Evolutionary conservation across 805 yeast genomes (phyloP).

Genomic region (Barnettozyma vustinii): DNA sequence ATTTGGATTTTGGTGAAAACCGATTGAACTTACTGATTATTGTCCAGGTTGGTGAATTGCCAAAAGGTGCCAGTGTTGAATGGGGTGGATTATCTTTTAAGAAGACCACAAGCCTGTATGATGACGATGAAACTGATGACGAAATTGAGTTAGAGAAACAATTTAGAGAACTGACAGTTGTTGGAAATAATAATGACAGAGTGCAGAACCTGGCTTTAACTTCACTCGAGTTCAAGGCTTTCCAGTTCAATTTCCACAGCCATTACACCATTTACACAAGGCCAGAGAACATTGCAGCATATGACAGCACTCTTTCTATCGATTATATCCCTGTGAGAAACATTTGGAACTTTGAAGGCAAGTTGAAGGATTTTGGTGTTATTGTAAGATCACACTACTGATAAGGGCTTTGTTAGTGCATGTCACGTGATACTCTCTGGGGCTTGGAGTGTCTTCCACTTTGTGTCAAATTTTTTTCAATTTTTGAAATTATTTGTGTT

Average conservation of each 20-base stretch:
- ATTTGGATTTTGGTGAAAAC: conserved; percentile 21
- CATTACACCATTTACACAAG: conserved; percentile 23
- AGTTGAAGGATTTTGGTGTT: conserved; percentile 19
- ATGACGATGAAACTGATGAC: conserved; percentile 39
- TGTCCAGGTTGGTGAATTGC: conserved; percentile 52
- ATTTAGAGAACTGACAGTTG: conserved; percentile 2
- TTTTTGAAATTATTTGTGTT: neutral
- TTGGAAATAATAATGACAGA: conserved; percentile 14
- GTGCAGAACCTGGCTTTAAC: conserved; percentile 20
- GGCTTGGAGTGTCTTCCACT: neutral
- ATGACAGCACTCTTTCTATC: conserved; percentile 6
- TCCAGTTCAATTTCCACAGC: conserved; percentile 5
- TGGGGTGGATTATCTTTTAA: conserved; percentile 65
- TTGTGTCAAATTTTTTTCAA: conserved; percentile 1
- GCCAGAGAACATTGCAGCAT: conserved; percentile 10
- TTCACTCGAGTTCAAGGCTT: conserved; percentile 11
- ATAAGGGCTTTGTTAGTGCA: neutral
- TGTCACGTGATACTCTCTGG: conserved; percentile 2
- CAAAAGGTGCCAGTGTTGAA: conserved; percentile 61
- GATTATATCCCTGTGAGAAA: conserved; percentile 27
- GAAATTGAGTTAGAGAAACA: neutral
- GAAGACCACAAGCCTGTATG: conserved; percentile 30
- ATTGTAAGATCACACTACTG: conserved; percentile 14
- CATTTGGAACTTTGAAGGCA: conserved; percentile 26
- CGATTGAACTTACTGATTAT: conserved; percentile 35